Base-by-base conservation (phyloP, 352 stramenopile genomes). In the Globisporangium perplexum region DNA sequence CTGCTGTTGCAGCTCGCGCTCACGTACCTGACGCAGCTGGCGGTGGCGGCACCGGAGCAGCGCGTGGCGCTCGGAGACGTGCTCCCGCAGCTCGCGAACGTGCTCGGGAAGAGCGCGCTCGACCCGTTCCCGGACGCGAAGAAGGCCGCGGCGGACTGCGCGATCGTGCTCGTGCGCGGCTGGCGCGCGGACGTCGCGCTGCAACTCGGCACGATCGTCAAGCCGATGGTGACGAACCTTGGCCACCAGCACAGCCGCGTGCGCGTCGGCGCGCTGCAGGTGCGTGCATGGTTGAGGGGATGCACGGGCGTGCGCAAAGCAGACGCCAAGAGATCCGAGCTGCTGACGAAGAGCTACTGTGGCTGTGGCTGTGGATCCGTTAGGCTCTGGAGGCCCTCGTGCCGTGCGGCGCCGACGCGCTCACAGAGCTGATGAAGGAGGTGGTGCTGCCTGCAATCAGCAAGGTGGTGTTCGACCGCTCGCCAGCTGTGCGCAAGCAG, bases 51-150 rank as follows among this genome's bases (percentile, higher is more conserved):
- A 44, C 4, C 38, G 8, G 50, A 39, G 12, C 58, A 14, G 47
- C 23, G 23, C 14, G 44, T 35, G 28, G n/a, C 74, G 46, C 47
- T 90, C 35, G 59, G 62, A 5, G 73, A 83, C 20, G 69, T 87
- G 10, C 88, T 94, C 39, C 60, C 72, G 5, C 74, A 86, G 38
- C 43, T 92, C 30, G 73, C 73, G 24, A 90, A 91, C 33, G 74
- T 71, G 23, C 47, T 95, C n/a, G 78, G 70, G 43, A 93, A 91
- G 62, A 77, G 73, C 2, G 68, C 75, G 17, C 53, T 84, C 38
- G 84, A 95, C 50, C 72, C 72, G 48, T 95, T 93, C 47, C 82
- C 84, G 14, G 84, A 95, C 38, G 80, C 72, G 47, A 95, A 93
- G 65, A 89, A 90, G 52, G 69, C 83, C 53, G 76, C 72, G 1